Conservation (phyloP, 257 asterid species). For the Perilla frutescens region DNA sequence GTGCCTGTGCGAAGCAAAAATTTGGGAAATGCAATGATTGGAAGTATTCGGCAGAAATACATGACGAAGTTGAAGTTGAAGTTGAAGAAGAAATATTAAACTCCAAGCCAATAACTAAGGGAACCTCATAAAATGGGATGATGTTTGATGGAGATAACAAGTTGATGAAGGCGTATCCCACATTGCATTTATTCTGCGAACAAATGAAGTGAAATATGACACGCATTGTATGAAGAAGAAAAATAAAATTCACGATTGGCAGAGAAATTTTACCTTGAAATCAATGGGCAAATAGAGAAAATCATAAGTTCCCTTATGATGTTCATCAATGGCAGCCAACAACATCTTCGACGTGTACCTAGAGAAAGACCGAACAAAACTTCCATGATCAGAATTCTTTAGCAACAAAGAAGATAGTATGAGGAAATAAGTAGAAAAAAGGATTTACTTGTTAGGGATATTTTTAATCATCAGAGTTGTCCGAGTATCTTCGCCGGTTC, state of each 20-base stretch:
- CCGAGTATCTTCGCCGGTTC: constrained; percentile 65
- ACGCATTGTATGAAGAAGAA: not conserved
- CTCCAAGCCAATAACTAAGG: not conserved
- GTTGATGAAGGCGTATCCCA: constrained; percentile 90
- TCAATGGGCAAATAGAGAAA: constrained; percentile 88
- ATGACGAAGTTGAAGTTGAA: not conserved
- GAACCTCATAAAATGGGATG: constrained; percentile 75
- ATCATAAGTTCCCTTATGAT: constrained; percentile 72
- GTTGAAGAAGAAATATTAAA: not conserved
- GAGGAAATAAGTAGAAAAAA: not conserved
- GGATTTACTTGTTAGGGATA: constrained; percentile 80
- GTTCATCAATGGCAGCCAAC: constrained; percentile 69
- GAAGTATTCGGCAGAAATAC: not conserved
- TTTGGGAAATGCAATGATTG: not conserved
- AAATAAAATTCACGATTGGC: not conserved
- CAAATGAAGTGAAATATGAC: constrained; percentile 5
- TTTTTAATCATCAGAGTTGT: constrained; percentile 85
- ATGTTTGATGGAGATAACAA: constrained; percentile 70
- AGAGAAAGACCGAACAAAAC: constrained; percentile 5
- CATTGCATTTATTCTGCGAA: constrained; percentile 88
- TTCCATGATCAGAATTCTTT: not conserved
- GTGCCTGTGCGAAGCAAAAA: constrained; percentile 45
- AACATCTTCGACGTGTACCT: constrained; percentile 91
- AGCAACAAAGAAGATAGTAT: not conserved
- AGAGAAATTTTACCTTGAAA: constrained; percentile 57